Percentiles rank a stretch among this genome's conserved stretches.
Evolutionary conservation across 1,284 basidiomycete species (phyloP).

Genomic region (Malassezia japonica): DNA sequence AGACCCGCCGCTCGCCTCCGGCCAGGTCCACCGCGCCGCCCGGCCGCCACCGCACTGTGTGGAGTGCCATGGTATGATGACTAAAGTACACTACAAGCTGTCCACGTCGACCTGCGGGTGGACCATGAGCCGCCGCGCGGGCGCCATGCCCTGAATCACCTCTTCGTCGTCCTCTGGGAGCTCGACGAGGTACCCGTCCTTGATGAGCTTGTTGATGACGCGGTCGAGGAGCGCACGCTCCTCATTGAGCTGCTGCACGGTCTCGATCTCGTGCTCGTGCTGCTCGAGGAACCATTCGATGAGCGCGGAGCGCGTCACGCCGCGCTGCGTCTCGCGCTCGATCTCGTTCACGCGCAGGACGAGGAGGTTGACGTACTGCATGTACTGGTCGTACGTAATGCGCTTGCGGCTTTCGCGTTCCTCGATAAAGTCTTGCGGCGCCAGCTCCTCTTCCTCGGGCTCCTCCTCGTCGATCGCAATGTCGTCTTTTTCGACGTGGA

Average conservation of each 20-base stretch:
- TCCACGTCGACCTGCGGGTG: slow-evolving; percentile 40
- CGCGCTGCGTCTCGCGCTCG: slow-evolving; percentile 66
- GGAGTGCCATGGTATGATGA: neutral
- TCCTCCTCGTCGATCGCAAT: slow-evolving; percentile 86
- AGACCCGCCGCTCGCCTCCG: neutral
- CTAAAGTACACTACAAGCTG: slow-evolving; percentile 19
- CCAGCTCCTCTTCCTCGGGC: slow-evolving; percentile 11
- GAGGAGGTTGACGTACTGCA: slow-evolving; percentile 77
- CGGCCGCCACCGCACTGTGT: neutral
- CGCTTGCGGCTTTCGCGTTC: slow-evolving; percentile 35
- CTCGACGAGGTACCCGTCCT: slow-evolving; percentile 54
- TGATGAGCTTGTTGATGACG: slow-evolving; percentile 77
- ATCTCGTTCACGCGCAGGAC: slow-evolving; percentile 70
- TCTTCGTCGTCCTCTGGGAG: slow-evolving; percentile 28
- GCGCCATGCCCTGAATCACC: slow-evolving; percentile 18
- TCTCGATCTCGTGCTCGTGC: slow-evolving; percentile 66
- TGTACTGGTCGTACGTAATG: slow-evolving; percentile 91
- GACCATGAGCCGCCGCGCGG: slow-evolving; percentile 26
- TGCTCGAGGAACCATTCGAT: slow-evolving; percentile 93
- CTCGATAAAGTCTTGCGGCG: neutral
- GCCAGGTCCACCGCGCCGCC: neutral
- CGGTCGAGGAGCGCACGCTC: slow-evolving; percentile 84
- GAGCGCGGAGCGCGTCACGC: slow-evolving; percentile 65
- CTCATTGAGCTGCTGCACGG: slow-evolving; percentile 79
- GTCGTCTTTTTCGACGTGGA: slow-evolving; percentile 98